Evolutionary conservation across 768 basidiomycete genomes (phyloP).

Genomic region (Butyriboletus loyo): DNA sequence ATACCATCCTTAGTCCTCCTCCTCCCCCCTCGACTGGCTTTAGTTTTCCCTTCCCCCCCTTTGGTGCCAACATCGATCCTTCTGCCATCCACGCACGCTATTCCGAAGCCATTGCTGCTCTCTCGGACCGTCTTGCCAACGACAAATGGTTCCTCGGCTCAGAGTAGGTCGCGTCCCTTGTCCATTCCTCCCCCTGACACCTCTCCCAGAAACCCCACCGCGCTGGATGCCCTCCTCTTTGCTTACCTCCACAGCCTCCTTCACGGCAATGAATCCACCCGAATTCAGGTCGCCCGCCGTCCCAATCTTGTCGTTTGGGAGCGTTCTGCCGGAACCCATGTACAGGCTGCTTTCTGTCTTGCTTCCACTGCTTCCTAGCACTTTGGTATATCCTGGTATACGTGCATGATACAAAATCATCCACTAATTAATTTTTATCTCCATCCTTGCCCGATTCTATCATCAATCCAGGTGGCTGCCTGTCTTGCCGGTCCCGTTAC

Average conservation of each 20-base stretch:
- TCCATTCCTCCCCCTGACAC: conserved; percentile 3
- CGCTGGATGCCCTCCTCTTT: conserved; percentile 78
- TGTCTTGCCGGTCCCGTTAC: conserved; percentile 15
- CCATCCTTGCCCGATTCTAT: not conserved
- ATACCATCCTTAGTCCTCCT: conserved; percentile 57
- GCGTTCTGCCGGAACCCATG: conserved; percentile 55
- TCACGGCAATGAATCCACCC: conserved; percentile 39
- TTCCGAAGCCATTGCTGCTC: conserved; percentile 65
- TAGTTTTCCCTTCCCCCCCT: conserved; percentile 56
- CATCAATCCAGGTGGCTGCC: conserved; percentile 9
- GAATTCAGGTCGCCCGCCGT: conserved; percentile 65
- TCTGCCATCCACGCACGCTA: conserved; percentile 55
- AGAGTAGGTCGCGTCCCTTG: conserved; percentile 41
- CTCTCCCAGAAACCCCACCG: conserved; percentile 63
- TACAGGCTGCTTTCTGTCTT: conserved; percentile 49
- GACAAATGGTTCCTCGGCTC: conserved; percentile 84
- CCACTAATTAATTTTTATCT: not conserved
- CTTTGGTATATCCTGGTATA: conserved; percentile 18
- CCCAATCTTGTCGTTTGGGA: conserved; percentile 85
- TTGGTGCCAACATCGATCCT: conserved; percentile 54
- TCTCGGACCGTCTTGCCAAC: conserved; percentile 71
- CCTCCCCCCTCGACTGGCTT: conserved; percentile 72
- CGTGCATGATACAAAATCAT: conserved; percentile 1
- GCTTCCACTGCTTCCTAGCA: conserved; percentile 4
- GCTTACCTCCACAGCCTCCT: conserved; percentile 75